A percentile compares a stretch with the other conserved stretches of the same genome.
phyloP scores from a whole-genome alignment of 257 asterid genomes.

The Gentiana macrophylla region DNA sequence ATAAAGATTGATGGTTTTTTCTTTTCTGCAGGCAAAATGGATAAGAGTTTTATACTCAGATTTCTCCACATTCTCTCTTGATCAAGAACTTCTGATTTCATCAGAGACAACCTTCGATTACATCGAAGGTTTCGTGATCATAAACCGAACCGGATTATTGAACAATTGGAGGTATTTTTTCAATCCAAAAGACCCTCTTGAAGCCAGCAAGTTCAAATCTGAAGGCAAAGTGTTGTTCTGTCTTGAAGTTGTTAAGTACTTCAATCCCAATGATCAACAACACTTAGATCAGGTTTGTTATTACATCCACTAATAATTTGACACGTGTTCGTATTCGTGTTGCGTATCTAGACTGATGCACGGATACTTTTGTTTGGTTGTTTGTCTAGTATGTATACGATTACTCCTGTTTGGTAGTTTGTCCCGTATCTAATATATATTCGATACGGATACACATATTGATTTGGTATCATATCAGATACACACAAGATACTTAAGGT shows the following conservation, averaged over 20 bases:
- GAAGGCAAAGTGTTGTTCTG: constrained; percentile 76
- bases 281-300: constrained; percentile 36
- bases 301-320: not conserved
- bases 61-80: constrained; percentile 47
- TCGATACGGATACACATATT: no score
- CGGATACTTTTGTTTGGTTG: no score
- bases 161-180: constrained; percentile 87
- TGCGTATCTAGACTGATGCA: no score
- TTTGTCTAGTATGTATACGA: no score
- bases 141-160: constrained; percentile 65
- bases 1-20: no score
- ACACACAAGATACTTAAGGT: no score
- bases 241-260: constrained; percentile 78
- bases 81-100: constrained; percentile 73
- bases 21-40: constrained; percentile 71
- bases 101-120: constrained; percentile 53
- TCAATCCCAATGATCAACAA: constrained; percentile 37
- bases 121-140: constrained; percentile 69
- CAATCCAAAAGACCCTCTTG: constrained; percentile 67
- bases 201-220: constrained; percentile 57
- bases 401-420: no score
- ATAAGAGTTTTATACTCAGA: constrained; percentile 72
- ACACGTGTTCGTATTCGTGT: no score
- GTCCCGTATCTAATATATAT: no score
- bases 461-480: no score